These are phyloP conservation scores for Danielozyma ontarioensis DNA, from an alignment of 805 yeast genomes.

Conservation along the genomic window DNA sequence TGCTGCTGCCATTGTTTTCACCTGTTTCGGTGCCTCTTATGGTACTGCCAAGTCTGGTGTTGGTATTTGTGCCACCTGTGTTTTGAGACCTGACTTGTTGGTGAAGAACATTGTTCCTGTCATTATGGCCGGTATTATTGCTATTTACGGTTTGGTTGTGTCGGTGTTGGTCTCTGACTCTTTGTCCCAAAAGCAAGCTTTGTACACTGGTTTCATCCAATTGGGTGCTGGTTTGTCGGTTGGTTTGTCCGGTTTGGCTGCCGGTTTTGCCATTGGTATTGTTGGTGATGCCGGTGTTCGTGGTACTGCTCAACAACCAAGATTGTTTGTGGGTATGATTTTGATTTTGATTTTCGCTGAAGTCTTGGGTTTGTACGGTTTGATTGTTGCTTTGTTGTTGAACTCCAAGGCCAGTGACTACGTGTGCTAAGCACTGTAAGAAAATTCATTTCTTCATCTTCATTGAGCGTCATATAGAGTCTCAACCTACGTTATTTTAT, in stretches of 20 bases:
- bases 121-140: conserved; percentile 95
- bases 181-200: conserved; percentile 72
- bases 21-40: conserved; percentile 97
- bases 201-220: conserved; percentile 97
- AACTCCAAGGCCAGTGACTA: conserved; percentile 75
- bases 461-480: no score
- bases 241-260: conserved; percentile 93
- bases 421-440: neutral
- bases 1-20: conserved; percentile 83
- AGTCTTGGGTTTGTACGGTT: conserved; percentile 86
- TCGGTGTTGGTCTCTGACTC: conserved; percentile 94
- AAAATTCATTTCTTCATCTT: neutral
- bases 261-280: conserved; percentile 94
- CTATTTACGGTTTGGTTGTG: conserved; percentile 96
- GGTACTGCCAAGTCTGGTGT: conserved; percentile 98
- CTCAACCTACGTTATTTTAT: no score
- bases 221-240: conserved; percentile 93
- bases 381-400: conserved; percentile 89
- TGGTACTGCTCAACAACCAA: conserved; percentile 81
- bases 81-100: conserved; percentile 93
- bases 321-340: conserved; percentile 85
- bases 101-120: conserved; percentile 97
- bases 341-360: conserved; percentile 87
- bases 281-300: conserved; percentile 94
- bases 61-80: conserved; percentile 97